Evolutionary conservation across 208 protist genomes (phyloP).

Genomic region (Leishmania turanica): DNA sequence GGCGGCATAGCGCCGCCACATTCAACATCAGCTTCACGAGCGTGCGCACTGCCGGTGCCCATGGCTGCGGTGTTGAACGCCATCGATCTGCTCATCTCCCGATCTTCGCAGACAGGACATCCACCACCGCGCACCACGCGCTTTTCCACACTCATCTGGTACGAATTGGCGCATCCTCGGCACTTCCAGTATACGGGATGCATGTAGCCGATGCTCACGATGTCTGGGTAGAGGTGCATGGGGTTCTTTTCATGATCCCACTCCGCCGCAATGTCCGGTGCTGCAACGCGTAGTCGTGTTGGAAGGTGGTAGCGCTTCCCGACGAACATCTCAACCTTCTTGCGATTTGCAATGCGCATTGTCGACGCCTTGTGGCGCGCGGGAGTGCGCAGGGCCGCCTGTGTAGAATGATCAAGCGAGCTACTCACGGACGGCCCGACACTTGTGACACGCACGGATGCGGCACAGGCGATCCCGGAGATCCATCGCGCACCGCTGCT

Average conservation of each 20-base stretch:
- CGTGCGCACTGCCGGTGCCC: neutral
- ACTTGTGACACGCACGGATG: neutral
- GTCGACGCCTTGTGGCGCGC: constrained; percentile 37
- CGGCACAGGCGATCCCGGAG: neutral
- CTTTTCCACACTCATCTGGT: constrained; percentile 88
- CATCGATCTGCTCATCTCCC: constrained; percentile 1
- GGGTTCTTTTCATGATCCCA: constrained; percentile 89
- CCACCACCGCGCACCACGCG: constrained; percentile 85
- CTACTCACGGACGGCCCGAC: neutral
- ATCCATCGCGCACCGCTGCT: neutral
- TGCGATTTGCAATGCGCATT: constrained; percentile 82
- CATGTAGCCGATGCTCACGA: constrained; percentile 84
- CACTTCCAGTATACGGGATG: constrained; percentile 83
- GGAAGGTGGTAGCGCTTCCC: constrained; percentile 83
- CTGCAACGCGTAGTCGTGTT: constrained; percentile 81
- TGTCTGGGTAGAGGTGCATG: constrained; percentile 82
- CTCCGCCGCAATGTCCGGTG: constrained; percentile 86
- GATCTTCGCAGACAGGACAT: constrained; percentile 60
- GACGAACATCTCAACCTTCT: constrained; percentile 85
- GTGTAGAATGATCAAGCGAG: neutral
- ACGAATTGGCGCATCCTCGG: constrained; percentile 47
- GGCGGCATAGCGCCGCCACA: neutral
- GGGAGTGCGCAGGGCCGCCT: neutral
- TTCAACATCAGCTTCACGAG: neutral
- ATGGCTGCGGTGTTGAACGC: neutral